Evolutionary conservation across 2,329 filamentous ascomycete genomes (phyloP), one percentile per base, ranked within the genome.

Genomic region (Escovopsis sp.): DNA sequence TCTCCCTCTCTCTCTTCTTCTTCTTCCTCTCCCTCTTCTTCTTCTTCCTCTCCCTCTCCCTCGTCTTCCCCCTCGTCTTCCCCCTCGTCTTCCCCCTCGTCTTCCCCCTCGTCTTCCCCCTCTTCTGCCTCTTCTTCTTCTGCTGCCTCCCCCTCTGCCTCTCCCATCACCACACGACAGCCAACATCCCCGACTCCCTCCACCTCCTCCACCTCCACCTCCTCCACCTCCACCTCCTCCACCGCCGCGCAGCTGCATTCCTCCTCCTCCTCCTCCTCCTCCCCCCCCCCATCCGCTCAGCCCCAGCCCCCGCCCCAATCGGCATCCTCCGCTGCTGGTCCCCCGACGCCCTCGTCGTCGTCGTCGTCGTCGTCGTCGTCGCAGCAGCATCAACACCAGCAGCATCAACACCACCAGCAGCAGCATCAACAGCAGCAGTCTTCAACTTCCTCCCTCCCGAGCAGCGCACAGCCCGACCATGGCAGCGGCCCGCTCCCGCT

Each of bases 21-120:
- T n/a, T n/a, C n/a, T n/a, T n/a, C n/a, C n/a, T n/a, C n/a, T n/a
- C n/a, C n/a, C n/a, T n/a, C n/a, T n/a, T n/a, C n/a, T n/a, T n/a
- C n/a, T n/a, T n/a, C n/a, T n/a, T n/a, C n/a, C 6, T 23, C 25
- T 14, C 34, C 19, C 27, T 19, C 34, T 19, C 35, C 41, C 17
- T 35, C 35, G 10, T 33, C 33, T 27, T 34, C 39, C 31, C 38
- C 38, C 16, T 36, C 42, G 30, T 35, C 40, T 23, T 42, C 39
- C 36, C 31, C 41, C 30, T 35, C 39, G 19, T 33, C 35, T 27
- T 38, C 25, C 16, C 32, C 33, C 33, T 36, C 42, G 31, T 21
- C 17, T 33, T 25, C 23, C 30, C 15, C 18, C 21, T 30, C 37
- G 5, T 32, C 37, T 4, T 30, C n/a, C n/a, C n/a, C n/a, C n/a